Conservation (phyloP, 2,329 filamentous ascomycete species). For the Neonectria ditissima region DNA sequence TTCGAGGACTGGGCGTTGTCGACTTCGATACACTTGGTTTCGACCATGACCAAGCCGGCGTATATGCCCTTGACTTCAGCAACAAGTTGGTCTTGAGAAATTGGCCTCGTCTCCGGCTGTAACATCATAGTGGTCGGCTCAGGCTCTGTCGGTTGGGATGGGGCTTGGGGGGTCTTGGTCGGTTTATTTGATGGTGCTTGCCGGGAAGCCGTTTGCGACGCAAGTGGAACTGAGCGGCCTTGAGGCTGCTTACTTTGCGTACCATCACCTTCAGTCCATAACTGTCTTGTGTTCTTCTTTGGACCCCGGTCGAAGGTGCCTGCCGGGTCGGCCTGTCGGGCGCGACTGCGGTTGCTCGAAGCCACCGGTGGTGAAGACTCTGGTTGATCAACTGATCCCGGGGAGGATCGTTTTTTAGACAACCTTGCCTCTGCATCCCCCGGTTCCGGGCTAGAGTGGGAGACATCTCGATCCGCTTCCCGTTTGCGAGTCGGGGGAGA, state of each 20-base stretch:
- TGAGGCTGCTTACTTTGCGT: neutral
- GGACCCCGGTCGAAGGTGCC: constrained; percentile 42
- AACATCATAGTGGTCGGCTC: constrained; percentile 25
- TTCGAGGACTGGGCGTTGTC: constrained; percentile 71
- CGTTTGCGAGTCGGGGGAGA: constrained; percentile 8
- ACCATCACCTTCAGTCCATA: constrained; percentile 44
- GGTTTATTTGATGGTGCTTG: constrained; percentile 12
- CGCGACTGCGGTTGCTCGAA: constrained; percentile 6
- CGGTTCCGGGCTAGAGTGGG: constrained; percentile 1
- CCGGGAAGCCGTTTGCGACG: neutral
- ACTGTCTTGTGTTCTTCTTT: constrained; percentile 35
- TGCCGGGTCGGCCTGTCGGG: constrained; percentile 15
- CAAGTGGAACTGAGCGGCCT: neutral
- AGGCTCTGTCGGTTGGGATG: constrained; percentile 64
- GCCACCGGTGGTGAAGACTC: neutral
- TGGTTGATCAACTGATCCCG: constrained; percentile 5
- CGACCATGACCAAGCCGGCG: constrained; percentile 84
- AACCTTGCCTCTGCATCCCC: neutral
- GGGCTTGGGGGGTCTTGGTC: constrained; percentile 47
- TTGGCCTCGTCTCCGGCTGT: constrained; percentile 65
- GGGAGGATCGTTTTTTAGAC: constrained; percentile 10
- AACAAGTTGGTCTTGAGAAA: constrained; percentile 82
- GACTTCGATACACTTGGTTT: constrained; percentile 87
- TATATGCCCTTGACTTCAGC: constrained; percentile 89
- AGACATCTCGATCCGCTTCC: neutral